A percentile compares a stretch with the other conserved stretches of the same genome.
Evolutionary conservation across 2,329 filamentous ascomycete genomes (phyloP).

Genomic region (Neoscytalidium dimidiatum): DNA sequence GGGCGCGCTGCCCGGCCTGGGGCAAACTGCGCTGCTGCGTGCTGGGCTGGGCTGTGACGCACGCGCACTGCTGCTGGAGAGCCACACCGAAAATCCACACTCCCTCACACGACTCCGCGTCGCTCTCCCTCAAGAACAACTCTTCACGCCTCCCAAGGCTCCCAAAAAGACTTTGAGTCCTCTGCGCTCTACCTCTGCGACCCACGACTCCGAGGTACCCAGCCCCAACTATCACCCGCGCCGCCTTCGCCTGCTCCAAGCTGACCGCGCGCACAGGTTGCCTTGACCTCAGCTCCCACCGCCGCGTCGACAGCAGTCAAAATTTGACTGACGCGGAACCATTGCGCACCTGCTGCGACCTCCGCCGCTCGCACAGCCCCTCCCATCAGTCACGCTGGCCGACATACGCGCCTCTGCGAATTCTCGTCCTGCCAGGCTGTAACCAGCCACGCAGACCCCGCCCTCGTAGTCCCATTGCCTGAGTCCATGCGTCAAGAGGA

Average conservation of each 20-base stretch:
- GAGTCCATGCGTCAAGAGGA: constrained; percentile 86
- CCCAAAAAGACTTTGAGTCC: not conserved
- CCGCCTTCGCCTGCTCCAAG: not conserved
- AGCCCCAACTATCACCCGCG: not conserved
- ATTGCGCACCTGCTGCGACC: constrained; percentile 4
- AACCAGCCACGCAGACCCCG: constrained; percentile 36
- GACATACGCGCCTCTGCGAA: constrained; percentile 23
- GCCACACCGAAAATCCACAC: constrained; percentile 17
- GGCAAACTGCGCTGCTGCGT: not conserved
- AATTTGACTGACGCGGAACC: constrained; percentile 18
- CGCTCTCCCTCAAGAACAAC: not conserved
- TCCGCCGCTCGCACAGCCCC: not conserved
- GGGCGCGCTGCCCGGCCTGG: not conserved
- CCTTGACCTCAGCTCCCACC: not conserved
- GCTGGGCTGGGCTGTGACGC: constrained; percentile 2
- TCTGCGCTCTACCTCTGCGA: not conserved
- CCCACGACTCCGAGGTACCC: not conserved
- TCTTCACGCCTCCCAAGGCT: not conserved
- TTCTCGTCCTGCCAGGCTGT: constrained; percentile 37
- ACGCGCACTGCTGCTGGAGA: not conserved
- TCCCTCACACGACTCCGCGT: constrained; percentile 11
- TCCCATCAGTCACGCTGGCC: constrained; percentile 36
- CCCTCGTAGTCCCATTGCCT: constrained; percentile 19
- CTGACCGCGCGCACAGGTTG: constrained; percentile 11
- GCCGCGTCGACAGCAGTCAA: constrained; percentile 15